Conservation (phyloP, 139 green algal genomes). For the Coccomyxa sp. region DNA sequence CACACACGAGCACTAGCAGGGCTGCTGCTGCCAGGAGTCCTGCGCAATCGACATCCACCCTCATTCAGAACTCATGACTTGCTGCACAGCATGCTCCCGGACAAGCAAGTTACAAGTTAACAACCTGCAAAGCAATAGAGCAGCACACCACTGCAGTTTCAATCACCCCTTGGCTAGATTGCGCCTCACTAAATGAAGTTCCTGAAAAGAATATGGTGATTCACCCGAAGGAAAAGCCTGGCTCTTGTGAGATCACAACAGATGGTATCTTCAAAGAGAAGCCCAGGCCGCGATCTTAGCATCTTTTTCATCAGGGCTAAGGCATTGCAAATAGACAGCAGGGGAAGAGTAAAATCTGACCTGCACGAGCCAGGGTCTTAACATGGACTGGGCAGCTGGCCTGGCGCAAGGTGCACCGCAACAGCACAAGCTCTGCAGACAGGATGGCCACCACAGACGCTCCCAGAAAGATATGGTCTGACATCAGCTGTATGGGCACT, state of each 20-base stretch:
- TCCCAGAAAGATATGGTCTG: conserved; percentile 28
- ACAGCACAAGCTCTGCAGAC: conserved; percentile 3
- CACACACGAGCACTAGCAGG: conserved; percentile 3
- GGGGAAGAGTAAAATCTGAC: not conserved
- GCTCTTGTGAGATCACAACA: not conserved
- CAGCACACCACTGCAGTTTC: not conserved
- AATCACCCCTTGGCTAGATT: not conserved
- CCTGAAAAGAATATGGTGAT: not conserved
- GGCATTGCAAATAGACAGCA: not conserved
- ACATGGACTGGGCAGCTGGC: not conserved
- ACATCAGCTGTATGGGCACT: conserved; percentile 22
- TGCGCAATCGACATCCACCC: not conserved
- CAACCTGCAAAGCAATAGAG: not conserved
- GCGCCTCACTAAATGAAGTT: not conserved
- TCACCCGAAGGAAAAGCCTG: not conserved
- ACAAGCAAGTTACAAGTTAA: too few species aligned
- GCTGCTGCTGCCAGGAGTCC: not conserved
- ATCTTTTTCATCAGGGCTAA: not conserved
- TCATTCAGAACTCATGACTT: not conserved
- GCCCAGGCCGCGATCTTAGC: not conserved
- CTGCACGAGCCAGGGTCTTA: not conserved
- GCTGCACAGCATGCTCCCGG: not conserved
- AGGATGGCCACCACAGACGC: conserved; percentile 18
- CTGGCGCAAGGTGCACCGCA: not conserved
- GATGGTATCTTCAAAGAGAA: not conserved